Evolutionary conservation across 2,329 filamentous ascomycete genomes (phyloP).

Genomic region (Raffaelea albimanens): DNA sequence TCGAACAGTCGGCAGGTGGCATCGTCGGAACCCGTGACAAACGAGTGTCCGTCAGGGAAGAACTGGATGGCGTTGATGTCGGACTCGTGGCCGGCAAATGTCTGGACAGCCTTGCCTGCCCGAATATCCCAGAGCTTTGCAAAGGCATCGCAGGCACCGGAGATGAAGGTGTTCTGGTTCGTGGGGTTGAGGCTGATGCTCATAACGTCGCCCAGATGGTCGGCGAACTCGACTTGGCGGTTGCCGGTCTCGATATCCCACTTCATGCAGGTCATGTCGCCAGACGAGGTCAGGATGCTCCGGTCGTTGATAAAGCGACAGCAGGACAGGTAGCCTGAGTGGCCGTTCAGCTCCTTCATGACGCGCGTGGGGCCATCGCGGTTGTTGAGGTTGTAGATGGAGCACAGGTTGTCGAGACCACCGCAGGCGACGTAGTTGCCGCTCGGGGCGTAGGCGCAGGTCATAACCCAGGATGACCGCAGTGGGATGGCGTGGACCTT

Average conservation of each 20-base stretch:
- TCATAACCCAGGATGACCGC: slow-evolving; percentile 99
- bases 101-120: slow-evolving; percentile 96
- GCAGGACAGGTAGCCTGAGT: slow-evolving; percentile 95
- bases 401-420: slow-evolving; percentile 98
- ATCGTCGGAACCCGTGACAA: slow-evolving; percentile 95
- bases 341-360: slow-evolving; percentile 88
- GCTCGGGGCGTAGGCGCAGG: slow-evolving; percentile 95
- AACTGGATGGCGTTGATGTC: slow-evolving; percentile 99
- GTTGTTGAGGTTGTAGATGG: slow-evolving; percentile 95
- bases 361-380: slow-evolving; percentile 96
- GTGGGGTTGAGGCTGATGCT: slow-evolving; percentile 99
- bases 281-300: slow-evolving; percentile 93
- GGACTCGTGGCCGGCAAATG: slow-evolving; percentile 95
- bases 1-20: slow-evolving; percentile 96
- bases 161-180: slow-evolving; percentile 98
- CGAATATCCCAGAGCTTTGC: slow-evolving; percentile 99
- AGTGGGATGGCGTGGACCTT: slow-evolving; percentile 98
- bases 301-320: slow-evolving; percentile 98
- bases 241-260: slow-evolving; percentile 98
- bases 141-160: slow-evolving; percentile 97
- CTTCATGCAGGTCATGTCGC: slow-evolving; percentile 99
- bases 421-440: slow-evolving; percentile 98
- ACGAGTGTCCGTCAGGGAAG: slow-evolving; percentile 97
- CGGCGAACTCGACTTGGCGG: slow-evolving; percentile 95
- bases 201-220: slow-evolving; percentile 98